Base-by-base conservation (phyloP, 371 early-diverging fungal genomes). In the Mortierella sp. region DNA sequence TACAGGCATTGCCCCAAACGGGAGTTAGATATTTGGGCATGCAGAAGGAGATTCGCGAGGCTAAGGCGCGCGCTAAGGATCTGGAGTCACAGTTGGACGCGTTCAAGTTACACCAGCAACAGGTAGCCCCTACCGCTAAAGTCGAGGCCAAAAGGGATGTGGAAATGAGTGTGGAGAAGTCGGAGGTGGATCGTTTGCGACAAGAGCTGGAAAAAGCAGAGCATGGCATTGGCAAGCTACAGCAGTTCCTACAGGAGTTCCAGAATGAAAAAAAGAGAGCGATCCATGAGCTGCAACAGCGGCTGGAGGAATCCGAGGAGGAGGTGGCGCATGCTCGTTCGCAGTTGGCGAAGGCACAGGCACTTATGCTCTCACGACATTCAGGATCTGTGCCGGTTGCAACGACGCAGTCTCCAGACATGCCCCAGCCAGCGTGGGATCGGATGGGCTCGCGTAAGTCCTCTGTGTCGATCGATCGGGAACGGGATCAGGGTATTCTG, bases 241-340 rank as follows among this genome's bases (percentile, higher is more conserved):
- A 81, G 54, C 84, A 84, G 72, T 84, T 84, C 58, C 60, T 84
- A 8, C 81, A 84, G 16, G 84, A 84, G 76, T 84, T 84, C 68
- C 84, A 84, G 74, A 78, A 78, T 57, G 84, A 84, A 65, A 81
- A 84, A 60, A 84, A 73, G 70, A 57, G 2, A n/a, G 81, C 84
- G 7, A 76, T 84, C 14, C 42, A 24, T 13, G 81, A 84, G 63
- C 65, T 84, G 34, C 71, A 80, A 50, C 70, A 78, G 45, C 78
- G 73, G 2, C 73, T 84, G 1, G 65, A 76, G 13, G 79, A 78
- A 16, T 80, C 81, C 5, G 81, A 84, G 13, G 63, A 68, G 0
- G 81, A 84, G 28, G 72, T 76, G 16, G 55, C 28, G 3, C 65
- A 60, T 11, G 47, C 70, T 13, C 81, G 76, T 26, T 75, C 81